Base-by-base conservation (phyloP, 352 stramenopile species). In the Phytopythium chamaehyphon region DNA sequence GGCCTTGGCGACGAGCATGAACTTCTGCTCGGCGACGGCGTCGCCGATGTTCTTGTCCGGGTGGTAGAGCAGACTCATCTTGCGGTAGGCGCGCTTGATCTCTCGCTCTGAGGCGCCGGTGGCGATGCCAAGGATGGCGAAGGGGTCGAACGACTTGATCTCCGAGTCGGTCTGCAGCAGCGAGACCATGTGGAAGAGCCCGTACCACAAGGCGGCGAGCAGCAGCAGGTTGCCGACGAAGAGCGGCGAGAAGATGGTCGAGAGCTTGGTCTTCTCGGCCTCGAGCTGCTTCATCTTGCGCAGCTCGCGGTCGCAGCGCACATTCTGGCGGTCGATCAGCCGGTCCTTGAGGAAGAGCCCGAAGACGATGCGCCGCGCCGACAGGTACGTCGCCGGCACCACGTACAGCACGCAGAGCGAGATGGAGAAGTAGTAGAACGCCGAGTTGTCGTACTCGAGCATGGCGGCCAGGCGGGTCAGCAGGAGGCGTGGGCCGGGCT, bases 371-470 rank as follows among this genome's bases (percentile, higher is more conserved):
- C 76, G 69, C 36, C 73, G 66, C 67, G 95, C 63, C 69, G 80
- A 71, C 51, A 96, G 61, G 75, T 93, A 98, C 64, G 95, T 98
- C 84, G 92, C 88, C 46, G 97, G 96, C 56, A 99, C 75, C 24
- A 96, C 84, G 66, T 99, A 99, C 53, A 99, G 88, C 59, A 78
- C 90, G 55, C 98, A 88, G 37, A 98, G 86, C 60, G 93, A 98
- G 71, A 99, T 83, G 14, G 88, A 95, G 69, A 99, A 98, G 83
- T 99, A 99, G 78, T 98, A 99, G 81, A 99, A 99, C 62, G 96
- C 97, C 47, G 93, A 98, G 73, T 99, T 98, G 80, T 99, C 97
- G 84, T 99, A 99, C 71, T 99, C 94, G 50, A 99, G 76, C 96
- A 97, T 97, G 53, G 62, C 45, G 28, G 7, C 59, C 44, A 28